Evolutionary conservation across 2,329 filamentous ascomycete genomes (phyloP).

Genomic region (Penicillium sp.): DNA sequence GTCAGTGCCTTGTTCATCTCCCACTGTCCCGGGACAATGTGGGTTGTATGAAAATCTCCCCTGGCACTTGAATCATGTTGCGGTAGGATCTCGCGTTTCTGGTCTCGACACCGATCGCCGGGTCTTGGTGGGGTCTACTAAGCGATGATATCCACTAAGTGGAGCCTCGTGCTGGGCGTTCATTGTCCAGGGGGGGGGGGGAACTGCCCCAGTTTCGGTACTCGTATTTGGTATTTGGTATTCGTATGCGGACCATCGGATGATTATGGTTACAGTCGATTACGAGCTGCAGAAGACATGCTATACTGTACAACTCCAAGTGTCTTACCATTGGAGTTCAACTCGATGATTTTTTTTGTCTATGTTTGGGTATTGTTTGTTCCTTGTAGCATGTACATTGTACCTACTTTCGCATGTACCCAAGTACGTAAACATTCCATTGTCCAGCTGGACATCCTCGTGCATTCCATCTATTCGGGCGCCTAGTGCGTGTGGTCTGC

Average conservation of each 20-base stretch:
- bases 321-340: neutral
- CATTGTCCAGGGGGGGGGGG: slow-evolving; percentile 4
- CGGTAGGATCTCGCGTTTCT: neutral
- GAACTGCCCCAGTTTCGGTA: neutral
- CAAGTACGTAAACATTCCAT: neutral
- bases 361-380: neutral
- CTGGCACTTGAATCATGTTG: no score
- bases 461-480: neutral
- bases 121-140: neutral
- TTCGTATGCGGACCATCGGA: neutral
- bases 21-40: neutral
- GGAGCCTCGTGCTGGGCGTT: slow-evolving; percentile 8
- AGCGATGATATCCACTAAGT: neutral
- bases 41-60: neutral
- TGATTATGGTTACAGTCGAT: no score
- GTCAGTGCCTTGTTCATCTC: neutral
- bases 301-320: no score
- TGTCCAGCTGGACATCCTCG: neutral
- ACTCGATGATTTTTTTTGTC: neutral
- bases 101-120: slow-evolving; percentile 14
- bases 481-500: neutral
- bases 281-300: no score
- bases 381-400: neutral
- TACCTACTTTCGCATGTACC: neutral
- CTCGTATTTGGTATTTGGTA: neutral